These are phyloP conservation scores for Oenanthe javanica DNA, from an alignment of 140 eudicot genomes.

Conservation along the genomic window DNA sequence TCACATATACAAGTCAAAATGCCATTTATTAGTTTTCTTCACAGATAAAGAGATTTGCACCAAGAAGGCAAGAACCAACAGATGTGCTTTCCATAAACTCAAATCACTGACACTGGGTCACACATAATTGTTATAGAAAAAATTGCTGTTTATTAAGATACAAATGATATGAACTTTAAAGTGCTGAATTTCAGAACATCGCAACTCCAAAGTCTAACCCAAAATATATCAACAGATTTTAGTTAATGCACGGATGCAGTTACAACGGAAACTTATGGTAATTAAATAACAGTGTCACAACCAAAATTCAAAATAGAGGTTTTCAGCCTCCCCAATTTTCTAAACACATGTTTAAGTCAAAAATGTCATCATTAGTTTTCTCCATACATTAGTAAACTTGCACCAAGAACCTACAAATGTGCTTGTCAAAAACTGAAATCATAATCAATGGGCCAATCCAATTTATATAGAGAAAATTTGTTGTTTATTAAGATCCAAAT, in stretches of 20 bases:
- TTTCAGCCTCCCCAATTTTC: constrained; percentile 76
- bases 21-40: background rate
- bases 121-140: background rate
- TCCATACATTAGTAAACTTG: background rate
- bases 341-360: constrained; percentile 14
- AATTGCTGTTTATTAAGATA: background rate
- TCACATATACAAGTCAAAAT: background rate
- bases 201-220: background rate
- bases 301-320: background rate
- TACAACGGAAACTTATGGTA: background rate
- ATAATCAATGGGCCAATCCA: background rate
- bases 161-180: background rate
- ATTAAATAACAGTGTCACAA: background rate
- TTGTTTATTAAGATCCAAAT: background rate
- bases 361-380: background rate
- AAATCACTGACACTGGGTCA: background rate
- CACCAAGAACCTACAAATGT: background rate
- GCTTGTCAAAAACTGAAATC: background rate
- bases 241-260: background rate
- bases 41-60: background rate
- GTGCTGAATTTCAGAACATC: background rate
- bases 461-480: background rate
- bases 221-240: background rate
- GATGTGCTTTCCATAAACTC: background rate
- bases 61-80: background rate